Percentiles rank a stretch among this genome's conserved stretches.
Evolutionary conservation across 345 rosid genomes (phyloP).

Genomic region (Bruguiera parviflora): DNA sequence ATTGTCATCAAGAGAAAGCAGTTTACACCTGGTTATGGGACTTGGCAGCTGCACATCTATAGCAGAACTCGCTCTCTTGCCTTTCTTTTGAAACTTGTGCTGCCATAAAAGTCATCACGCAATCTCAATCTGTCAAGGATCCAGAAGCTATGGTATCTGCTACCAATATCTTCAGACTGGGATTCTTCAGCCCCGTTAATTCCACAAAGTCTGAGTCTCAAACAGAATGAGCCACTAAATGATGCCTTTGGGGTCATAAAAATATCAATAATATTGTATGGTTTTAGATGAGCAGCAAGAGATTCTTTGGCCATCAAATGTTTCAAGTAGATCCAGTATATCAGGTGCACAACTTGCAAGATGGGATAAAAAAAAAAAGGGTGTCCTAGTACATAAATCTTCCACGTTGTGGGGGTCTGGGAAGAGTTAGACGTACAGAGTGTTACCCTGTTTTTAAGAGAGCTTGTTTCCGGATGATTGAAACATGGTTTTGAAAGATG

Average conservation of each 20-base stretch:
- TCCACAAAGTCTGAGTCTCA: background rate
- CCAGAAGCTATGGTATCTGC: conserved; percentile 3
- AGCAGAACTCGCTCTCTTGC: background rate
- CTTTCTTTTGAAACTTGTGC: background rate
- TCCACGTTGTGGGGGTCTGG: too few species aligned
- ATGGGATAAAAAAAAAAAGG: too few species aligned
- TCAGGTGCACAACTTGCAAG: conserved; percentile 1
- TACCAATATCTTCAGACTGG: background rate
- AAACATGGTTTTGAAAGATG: background rate
- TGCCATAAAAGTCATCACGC: background rate
- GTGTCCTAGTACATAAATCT: too few species aligned
- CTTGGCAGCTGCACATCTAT: background rate
- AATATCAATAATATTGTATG: too few species aligned
- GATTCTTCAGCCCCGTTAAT: conserved; percentile 16
- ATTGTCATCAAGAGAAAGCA: too few species aligned
- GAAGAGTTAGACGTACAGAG: too few species aligned
- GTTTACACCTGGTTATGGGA: background rate
- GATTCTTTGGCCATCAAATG: conserved; percentile 6
- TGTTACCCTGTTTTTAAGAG: too few species aligned
- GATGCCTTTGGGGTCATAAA: too few species aligned
- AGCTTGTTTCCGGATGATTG: conserved; percentile 3
- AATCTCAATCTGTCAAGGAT: conserved; percentile 8
- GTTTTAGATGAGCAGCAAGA: too few species aligned
- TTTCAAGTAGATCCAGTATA: background rate
- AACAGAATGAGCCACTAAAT: background rate